These are phyloP conservation scores for Pistacia atlantica DNA, from an alignment of 345 rosid genomes.

Conservation along the genomic window DNA sequence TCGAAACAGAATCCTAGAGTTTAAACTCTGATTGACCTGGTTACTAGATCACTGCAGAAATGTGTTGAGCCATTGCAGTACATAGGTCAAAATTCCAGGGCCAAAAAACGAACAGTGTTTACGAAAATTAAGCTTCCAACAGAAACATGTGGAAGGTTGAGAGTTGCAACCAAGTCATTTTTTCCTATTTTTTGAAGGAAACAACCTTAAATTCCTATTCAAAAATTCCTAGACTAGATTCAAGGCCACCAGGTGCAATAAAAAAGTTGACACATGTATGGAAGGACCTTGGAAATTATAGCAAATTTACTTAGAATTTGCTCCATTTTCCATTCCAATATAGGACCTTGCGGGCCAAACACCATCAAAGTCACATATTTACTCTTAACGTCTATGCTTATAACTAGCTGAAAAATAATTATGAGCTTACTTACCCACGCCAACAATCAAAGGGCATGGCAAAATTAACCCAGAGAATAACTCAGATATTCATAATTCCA, in stretches of 20 bases:
- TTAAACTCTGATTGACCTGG: neutral
- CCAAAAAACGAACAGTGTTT: neutral
- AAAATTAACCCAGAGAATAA: neutral
- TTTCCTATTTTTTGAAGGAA: neutral
- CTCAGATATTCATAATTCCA: neutral
- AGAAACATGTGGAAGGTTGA: neutral
- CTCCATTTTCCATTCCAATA: neutral
- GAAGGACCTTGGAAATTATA: neutral
- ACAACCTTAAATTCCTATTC: neutral
- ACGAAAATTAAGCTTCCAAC: neutral
- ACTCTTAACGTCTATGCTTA: neutral
- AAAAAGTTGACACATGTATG: neutral
- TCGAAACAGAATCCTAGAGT: neutral
- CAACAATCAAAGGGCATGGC: neutral
- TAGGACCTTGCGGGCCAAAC: neutral
- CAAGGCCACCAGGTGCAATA: neutral
- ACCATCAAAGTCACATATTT: neutral
- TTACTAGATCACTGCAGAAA: neutral
- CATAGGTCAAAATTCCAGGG: neutral
- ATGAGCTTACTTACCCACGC: neutral
- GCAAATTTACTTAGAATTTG: neutral
- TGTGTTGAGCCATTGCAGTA: neutral
- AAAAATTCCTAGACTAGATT: neutral
- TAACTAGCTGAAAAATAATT: neutral
- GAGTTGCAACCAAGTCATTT: neutral